These are phyloP conservation scores for Teratosphaeria destructans DNA, from an alignment of 2,329 filamentous ascomycete genomes.

Conservation along the genomic window DNA sequence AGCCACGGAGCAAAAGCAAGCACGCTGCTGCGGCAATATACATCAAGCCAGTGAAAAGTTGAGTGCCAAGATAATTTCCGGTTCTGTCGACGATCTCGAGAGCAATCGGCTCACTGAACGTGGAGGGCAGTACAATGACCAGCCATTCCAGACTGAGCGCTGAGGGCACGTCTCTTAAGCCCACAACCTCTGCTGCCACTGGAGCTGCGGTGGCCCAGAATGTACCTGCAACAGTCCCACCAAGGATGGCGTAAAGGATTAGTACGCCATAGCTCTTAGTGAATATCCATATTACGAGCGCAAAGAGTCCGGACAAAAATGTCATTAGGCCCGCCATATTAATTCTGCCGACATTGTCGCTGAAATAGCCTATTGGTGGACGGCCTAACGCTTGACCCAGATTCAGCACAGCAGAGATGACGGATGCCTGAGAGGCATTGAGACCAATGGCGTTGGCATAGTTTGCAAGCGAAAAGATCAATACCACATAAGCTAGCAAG, in stretches of 20 bases:
- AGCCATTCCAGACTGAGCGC: conserved; percentile 64
- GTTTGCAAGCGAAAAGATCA: conserved; percentile 67
- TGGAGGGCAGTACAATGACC: conserved; percentile 57
- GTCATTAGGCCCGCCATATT: conserved; percentile 62
- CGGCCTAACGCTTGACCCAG: conserved; percentile 1
- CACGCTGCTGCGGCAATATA: conserved; percentile 47
- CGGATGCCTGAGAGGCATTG: conserved; percentile 53
- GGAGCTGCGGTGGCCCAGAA: conserved; percentile 58
- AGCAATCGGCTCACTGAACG: conserved; percentile 49
- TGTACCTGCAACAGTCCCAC: conserved; percentile 57
- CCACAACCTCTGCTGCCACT: conserved; percentile 64
- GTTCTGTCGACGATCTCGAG: conserved; percentile 41
- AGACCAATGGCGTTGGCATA: conserved; percentile 62
- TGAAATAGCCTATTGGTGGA: conserved; percentile 62
- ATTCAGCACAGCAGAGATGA: conserved; percentile 53
- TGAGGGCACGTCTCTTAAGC: conserved; percentile 56
- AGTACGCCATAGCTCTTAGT: conserved; percentile 57
- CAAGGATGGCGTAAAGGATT: conserved; percentile 58
- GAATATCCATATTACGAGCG: conserved; percentile 63
- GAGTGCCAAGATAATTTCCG: conserved; percentile 46
- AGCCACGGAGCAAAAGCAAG: conserved; percentile 46
- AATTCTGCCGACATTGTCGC: conserved; percentile 58
- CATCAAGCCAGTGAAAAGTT: conserved; percentile 52
- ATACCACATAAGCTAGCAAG: conserved; percentile 63
- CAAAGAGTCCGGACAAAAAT: conserved; percentile 52